Evolutionary conservation across 805 yeast genomes (phyloP).

Genomic region (Saturnispora saitoi): DNA sequence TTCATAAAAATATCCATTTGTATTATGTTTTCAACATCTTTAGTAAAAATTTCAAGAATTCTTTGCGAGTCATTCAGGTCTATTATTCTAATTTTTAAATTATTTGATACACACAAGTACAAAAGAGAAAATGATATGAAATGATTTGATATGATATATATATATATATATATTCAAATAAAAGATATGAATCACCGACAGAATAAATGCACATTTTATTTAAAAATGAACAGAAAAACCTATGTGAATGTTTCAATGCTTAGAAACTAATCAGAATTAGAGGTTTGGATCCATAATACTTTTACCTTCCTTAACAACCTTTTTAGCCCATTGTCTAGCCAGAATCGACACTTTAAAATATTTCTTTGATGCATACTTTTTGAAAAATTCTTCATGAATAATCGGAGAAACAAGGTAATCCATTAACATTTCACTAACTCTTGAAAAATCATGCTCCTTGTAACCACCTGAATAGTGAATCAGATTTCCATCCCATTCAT

Average conservation of each 20-base stretch:
- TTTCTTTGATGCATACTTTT: conserved; percentile 83
- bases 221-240: not conserved
- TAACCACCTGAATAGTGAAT: conserved; percentile 91
- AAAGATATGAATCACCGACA: not conserved
- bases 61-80: no score
- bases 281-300: conserved; percentile 31
- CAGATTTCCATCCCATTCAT: conserved; percentile 76
- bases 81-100: not conserved
- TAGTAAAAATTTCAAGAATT: not conserved
- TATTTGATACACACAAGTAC: not conserved
- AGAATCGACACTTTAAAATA: conserved; percentile 78
- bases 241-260: not conserved
- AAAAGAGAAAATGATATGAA: no score
- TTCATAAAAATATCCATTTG: not conserved
- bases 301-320: conserved; percentile 40
- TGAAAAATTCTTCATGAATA: conserved; percentile 85
- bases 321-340: conserved; percentile 78
- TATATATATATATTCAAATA: not conserved
- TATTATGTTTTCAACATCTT: not conserved
- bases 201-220: not conserved
- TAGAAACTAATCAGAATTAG: conserved; percentile 9
- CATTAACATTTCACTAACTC: conserved; percentile 65
- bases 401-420: conserved; percentile 75
- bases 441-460: conserved; percentile 59
- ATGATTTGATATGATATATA: not conserved